Percentiles rank a stretch among this genome's conserved stretches.
These are phyloP conservation scores for Xylariales sp. DNA, from an alignment of 2,329 filamentous ascomycete species.

Conservation along the genomic window DNA sequence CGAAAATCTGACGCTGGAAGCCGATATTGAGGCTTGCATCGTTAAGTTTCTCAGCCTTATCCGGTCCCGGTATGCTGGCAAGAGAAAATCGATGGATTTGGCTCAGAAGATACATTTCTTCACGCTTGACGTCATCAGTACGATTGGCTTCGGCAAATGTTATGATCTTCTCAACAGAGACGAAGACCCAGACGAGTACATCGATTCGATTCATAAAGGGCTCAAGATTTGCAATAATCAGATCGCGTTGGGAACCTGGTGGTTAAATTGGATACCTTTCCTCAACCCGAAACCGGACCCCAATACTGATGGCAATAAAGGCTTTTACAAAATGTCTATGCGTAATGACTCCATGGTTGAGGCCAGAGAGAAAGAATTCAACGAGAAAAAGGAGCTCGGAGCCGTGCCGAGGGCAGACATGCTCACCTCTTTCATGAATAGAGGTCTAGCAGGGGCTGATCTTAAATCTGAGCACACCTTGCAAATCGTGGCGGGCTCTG, in stretches of 20 bases:
- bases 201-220: constrained; percentile 39
- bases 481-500: constrained; percentile 63
- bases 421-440: constrained; percentile 48
- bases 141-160: constrained; percentile 60
- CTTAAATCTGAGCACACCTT: constrained; percentile 52
- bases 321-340: constrained; percentile 52
- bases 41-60: constrained; percentile 59
- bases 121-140: constrained; percentile 65
- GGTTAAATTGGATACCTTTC: constrained; percentile 34
- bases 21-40: constrained; percentile 60
- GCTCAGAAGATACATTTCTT: constrained; percentile 61
- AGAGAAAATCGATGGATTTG: constrained; percentile 56
- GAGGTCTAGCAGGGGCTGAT: constrained; percentile 44
- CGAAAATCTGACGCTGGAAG: constrained; percentile 63
- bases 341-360: constrained; percentile 44
- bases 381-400: constrained; percentile 28
- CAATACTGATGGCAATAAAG: constrained; percentile 42
- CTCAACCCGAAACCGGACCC: constrained; percentile 2
- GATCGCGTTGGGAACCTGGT: constrained; percentile 43
- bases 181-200: constrained; percentile 56
- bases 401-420: constrained; percentile 42
- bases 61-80: constrained; percentile 54
- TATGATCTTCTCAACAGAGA: constrained; percentile 62
- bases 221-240: constrained; percentile 51
- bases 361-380: constrained; percentile 43